Percentiles rank a stretch among this genome's conserved stretches.
These are phyloP conservation scores for Chaetomiaceae sp. DNA, from an alignment of 2,329 filamentous ascomycete species.

Conservation along the genomic window DNA sequence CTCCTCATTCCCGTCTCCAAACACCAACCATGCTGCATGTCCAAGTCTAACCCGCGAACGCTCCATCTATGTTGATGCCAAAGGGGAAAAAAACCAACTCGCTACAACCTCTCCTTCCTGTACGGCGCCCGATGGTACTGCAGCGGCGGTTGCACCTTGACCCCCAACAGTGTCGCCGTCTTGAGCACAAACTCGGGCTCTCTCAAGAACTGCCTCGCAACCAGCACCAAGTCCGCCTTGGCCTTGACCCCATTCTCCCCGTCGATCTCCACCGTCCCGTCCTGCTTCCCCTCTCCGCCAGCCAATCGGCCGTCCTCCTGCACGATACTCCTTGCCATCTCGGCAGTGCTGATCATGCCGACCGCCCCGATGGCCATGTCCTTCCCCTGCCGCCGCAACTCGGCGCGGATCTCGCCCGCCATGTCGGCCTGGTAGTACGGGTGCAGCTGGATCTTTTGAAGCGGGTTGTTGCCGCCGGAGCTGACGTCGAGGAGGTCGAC, in stretches of 20 bases:
- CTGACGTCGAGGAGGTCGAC: slow-evolving; percentile 83
- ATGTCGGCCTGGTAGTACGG: slow-evolving; percentile 72
- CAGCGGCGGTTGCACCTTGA: slow-evolving; percentile 66
- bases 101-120: slow-evolving; percentile 13
- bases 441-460: slow-evolving; percentile 56
- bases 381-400: slow-evolving; percentile 46
- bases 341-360: slow-evolving; percentile 65
- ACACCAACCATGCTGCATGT: neutral
- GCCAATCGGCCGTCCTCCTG: slow-evolving; percentile 37
- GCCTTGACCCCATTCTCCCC: slow-evolving; percentile 37
- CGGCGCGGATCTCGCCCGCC: slow-evolving; percentile 66
- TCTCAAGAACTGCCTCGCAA: slow-evolving; percentile 73
- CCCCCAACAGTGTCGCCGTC: slow-evolving; percentile 66
- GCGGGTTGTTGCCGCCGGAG: slow-evolving; percentile 64
- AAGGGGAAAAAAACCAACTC: neutral
- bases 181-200: slow-evolving; percentile 75
- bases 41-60: too few relatives aligned
- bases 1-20: neutral
- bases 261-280: slow-evolving; percentile 40
- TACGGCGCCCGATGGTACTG: slow-evolving; percentile 50
- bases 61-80: too few relatives aligned
- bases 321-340: slow-evolving; percentile 57
- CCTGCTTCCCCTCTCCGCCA: slow-evolving; percentile 26
- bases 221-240: slow-evolving; percentile 65
- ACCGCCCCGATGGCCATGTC: slow-evolving; percentile 67